Evolutionary conservation across 768 basidiomycete species (phyloP), one percentile per base, ranked within the genome.

Genomic region (Dacryopinax primogenitus): DNA sequence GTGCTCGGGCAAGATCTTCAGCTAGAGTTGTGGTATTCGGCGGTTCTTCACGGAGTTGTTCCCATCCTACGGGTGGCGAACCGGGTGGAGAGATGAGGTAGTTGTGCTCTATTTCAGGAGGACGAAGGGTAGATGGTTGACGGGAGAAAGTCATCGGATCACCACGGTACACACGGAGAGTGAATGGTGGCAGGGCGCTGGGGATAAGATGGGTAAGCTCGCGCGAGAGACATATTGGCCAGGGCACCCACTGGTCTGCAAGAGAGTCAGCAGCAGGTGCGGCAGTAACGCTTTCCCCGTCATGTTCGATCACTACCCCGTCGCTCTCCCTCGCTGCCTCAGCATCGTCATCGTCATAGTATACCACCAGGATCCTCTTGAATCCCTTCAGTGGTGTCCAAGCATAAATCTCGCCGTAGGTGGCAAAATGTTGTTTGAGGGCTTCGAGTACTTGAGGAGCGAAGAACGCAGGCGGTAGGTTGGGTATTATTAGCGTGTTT

Each of bases 61-160:
- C 92, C 96, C 96, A 99, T 1, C 94, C 96, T 0, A 94, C 86
- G 0, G 96, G 96, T 0, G 96, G 96, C 0, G 93, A 96, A 3
- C 96, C 96, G 2, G 96, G 96, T 0, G 96, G 96, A 0, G 96
- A 98, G 68, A 99, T 94, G 58, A 99, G 81, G 76, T 97, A 98
- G 77, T 98, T 98, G 76, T 92, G 92, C 70, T 93, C 88, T 37
- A 86, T 69, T 0, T 81, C 76, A 0, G 95, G 95, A 0, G 93
- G 92, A 41, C 80, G 82, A 35, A 94, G 82, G 64, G 73, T 74
- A 71, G 26, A 62, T 66, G 62, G 1, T 32, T 39, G 12, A 62
- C 66, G 16, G 67, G 63, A 23, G 58, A 90, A 74, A 1, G 86
- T 84, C 66, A 85, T 88, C 18, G 83, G 82, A 69, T 88, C 86